Evolutionary conservation across 768 basidiomycete species (phyloP), one percentile per base, ranked within the genome.

Genomic region (Crucibulum laeve): DNA sequence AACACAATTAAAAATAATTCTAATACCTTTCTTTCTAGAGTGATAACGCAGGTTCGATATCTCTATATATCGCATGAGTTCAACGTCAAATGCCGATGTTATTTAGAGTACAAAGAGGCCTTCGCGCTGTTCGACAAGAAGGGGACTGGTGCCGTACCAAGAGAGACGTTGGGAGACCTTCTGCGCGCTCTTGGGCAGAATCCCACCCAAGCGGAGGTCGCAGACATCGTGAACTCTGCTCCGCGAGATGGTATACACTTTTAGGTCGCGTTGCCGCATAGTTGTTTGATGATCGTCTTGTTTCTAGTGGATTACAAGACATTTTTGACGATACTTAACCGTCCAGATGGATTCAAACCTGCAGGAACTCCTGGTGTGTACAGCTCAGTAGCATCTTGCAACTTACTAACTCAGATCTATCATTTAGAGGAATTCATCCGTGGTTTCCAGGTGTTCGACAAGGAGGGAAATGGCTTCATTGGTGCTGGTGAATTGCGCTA

Each of bases 371-470:
- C 91, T 47, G 92, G 93, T 91, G 44, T 54, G 79, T 62, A n/a
- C 19, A 24, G 39, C 38, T 18, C 4, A 22, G 7, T 15, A 18
- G 13, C 30, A 23, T 26, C 17, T 44, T 13, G 33, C 38, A n/a
- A 11, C 43, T 17, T 1, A 17, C 40, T 19, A 23, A 45, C 37
- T 15, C 5, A 30, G 13, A 8, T 7, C 3, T 6, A 33, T 13
- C 21, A 33, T 26, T 15, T 60, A 95, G 95, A 97, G 76, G 96
- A 99, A 60, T 99, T 99, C 70, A 91, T 97, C 57, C 91, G 96
- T 38, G 96, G 94, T 6, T 99, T 99, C 78, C 94, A 97, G 56
- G 95, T 98, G 8, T 98, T 99, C 53, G 95, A 98, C 68, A 94
- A 93, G 68, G 90, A 91, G 53, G 89, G 89, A 23, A 91, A 91